A percentile compares a stretch with the other conserved stretches of the same genome.
These are phyloP conservation scores for Coelastrella sp. DNA, from an alignment of 139 green algal species.

Conservation along the genomic window DNA sequence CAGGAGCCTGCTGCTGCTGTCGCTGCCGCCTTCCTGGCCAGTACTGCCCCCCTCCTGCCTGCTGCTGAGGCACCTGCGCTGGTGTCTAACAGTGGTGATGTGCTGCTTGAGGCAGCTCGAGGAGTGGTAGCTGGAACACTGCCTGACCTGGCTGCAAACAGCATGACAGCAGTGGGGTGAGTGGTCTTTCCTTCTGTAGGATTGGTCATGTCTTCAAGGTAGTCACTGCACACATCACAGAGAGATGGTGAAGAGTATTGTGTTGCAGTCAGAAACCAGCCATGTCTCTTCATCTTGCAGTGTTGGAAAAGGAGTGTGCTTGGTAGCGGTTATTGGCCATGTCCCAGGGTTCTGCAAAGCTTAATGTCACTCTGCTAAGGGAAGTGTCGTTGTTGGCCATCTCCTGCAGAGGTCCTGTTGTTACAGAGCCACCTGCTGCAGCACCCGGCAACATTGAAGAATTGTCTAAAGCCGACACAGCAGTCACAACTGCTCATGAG, in stretches of 20 bases:
- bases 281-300: too few relatives aligned
- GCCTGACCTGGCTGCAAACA: slow-evolving; percentile 27
- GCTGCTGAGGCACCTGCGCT: slow-evolving; percentile 6
- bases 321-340: too few relatives aligned
- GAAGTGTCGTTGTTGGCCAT: neutral
- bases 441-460: neutral
- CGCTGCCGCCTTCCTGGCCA: neutral
- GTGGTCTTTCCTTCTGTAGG: too few relatives aligned
- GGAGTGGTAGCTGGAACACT: neutral
- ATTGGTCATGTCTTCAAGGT: too few relatives aligned
- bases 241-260: too few relatives aligned
- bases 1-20: neutral
- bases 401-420: neutral
- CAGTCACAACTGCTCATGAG: neutral
- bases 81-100: neutral
- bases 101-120: neutral
- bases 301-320: too few relatives aligned
- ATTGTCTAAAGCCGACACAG: neutral
- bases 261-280: too few relatives aligned
- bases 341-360: too few relatives aligned
- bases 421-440: neutral
- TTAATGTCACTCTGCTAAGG: too few relatives aligned
- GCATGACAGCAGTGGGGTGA: slow-evolving; percentile 44
- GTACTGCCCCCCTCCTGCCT: neutral
- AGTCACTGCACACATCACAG: too few relatives aligned